Evolutionary conservation across 257 asterid genomes (phyloP).

Genomic region (Craterostigma plantagineum): DNA sequence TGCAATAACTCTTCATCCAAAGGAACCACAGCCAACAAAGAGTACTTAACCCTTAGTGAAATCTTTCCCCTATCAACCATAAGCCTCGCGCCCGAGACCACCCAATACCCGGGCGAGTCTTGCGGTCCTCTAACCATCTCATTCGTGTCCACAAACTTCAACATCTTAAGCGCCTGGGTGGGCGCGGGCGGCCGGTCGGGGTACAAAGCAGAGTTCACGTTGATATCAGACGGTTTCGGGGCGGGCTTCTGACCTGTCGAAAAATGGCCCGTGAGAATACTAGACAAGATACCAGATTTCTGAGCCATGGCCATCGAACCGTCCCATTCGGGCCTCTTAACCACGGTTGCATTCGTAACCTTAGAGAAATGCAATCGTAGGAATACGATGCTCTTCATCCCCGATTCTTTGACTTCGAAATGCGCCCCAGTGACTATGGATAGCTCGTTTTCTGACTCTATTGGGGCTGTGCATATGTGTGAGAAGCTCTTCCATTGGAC

Average conservation of each 20-base stretch:
- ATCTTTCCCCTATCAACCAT: constrained; percentile 82
- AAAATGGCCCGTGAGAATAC: constrained; percentile 74
- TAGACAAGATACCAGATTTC: constrained; percentile 87
- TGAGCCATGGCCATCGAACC: constrained; percentile 87
- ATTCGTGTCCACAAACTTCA: constrained; percentile 76
- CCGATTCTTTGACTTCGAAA: constrained; percentile 54
- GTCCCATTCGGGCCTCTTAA: constrained; percentile 85
- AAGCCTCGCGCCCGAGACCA: constrained; percentile 88
- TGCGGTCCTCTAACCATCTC: constrained; percentile 96
- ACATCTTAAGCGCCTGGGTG: constrained; percentile 47
- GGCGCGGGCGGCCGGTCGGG: constrained; percentile 96
- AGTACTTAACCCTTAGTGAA: constrained; percentile 65
- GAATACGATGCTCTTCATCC: constrained; percentile 72
- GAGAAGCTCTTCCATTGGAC: constrained; percentile 96
- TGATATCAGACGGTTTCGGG: constrained; percentile 82
- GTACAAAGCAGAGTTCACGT: constrained; percentile 80
- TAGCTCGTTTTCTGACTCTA: constrained; percentile 74
- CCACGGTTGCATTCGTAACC: constrained; percentile 50
- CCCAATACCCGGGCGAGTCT: constrained; percentile 96
- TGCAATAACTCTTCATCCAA: constrained; percentile 38
- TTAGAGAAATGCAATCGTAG: constrained; percentile 57
- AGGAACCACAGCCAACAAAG: constrained; percentile 53
- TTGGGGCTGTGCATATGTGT: constrained; percentile 91
- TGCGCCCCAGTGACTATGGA: constrained; percentile 83
- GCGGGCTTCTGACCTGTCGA: constrained; percentile 64